Conservation (phyloP, 331 rosid genomes). For the Rosa hybrid region DNA sequence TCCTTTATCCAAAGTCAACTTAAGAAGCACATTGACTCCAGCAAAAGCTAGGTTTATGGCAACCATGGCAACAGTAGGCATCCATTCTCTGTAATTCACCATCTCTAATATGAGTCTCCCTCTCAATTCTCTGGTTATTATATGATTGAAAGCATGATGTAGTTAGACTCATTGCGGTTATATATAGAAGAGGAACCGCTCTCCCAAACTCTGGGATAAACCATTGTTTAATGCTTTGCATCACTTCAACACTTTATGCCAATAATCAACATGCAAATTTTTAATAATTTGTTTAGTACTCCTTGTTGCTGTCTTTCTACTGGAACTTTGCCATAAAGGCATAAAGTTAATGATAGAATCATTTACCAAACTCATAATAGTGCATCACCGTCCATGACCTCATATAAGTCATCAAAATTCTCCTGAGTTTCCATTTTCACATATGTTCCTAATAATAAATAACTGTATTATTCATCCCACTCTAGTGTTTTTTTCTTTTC, state of each 20-base stretch:
- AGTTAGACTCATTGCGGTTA: conserved; percentile 12
- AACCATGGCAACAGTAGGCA: conserved; percentile 56
- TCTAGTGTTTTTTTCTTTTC: neutral
- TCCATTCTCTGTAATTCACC: conserved; percentile 49
- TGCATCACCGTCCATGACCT: conserved; percentile 1
- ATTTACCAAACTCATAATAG: conserved; percentile 25
- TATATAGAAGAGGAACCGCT: conserved; percentile 30
- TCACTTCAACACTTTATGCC: conserved; percentile 30
- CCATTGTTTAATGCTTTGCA: conserved; percentile 30
- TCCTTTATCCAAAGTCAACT: conserved; percentile 67
- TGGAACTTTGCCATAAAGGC: conserved; percentile 4
- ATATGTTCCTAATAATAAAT: neutral
- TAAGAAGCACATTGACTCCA: conserved; percentile 66
- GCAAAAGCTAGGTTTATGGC: conserved; percentile 63
- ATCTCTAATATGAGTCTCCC: conserved; percentile 21
- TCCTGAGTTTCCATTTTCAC: neutral
- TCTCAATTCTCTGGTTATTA: neutral
- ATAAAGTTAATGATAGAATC: conserved; percentile 14
- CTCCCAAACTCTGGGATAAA: neutral
- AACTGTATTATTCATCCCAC: neutral
- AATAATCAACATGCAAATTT: conserved; percentile 19
- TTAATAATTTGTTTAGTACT: neutral
- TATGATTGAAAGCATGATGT: conserved; percentile 20
- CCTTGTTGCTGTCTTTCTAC: conserved; percentile 1
- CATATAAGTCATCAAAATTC: neutral